Conservation (phyloP, 805 yeast genomes). For the Diddensiella santjacobensis region DNA sequence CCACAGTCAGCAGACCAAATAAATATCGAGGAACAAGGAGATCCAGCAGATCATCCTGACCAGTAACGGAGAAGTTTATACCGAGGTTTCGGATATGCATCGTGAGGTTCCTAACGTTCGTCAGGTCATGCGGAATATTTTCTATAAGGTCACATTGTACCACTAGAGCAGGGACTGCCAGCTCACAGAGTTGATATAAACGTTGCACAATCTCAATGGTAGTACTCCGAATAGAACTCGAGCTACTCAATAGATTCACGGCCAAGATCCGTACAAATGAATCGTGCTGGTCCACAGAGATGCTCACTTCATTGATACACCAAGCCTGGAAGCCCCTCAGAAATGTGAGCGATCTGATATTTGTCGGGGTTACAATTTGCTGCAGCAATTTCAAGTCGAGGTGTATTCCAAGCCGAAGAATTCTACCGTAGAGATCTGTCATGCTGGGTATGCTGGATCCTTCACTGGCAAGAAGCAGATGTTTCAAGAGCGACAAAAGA, state of each 20-base stretch:
- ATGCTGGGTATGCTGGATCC: background rate
- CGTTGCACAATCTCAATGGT: constrained; percentile 33
- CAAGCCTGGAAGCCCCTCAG: background rate
- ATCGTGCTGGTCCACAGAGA: background rate
- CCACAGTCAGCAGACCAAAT: constrained; percentile 68
- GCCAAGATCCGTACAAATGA: background rate
- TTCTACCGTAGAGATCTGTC: background rate
- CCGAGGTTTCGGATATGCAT: constrained; percentile 62
- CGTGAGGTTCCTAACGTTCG: constrained; percentile 69
- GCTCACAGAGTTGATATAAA: constrained; percentile 8
- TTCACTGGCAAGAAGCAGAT: background rate
- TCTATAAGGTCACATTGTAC: constrained; percentile 47
- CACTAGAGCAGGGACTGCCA: constrained; percentile 16
- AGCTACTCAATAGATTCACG: background rate
- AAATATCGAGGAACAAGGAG: constrained; percentile 45
- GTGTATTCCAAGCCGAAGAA: background rate
- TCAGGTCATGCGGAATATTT: constrained; percentile 64
- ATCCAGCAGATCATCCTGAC: constrained; percentile 25
- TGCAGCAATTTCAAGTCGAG: background rate
- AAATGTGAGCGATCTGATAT: background rate
- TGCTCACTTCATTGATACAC: background rate
- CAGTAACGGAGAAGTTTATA: constrained; percentile 37
- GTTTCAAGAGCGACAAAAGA: background rate
- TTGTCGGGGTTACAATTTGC: background rate
- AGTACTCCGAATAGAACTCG: background rate